A percentile compares a stretch with the other conserved stretches of the same genome.
Evolutionary conservation across 2,329 filamentous ascomycete species (phyloP).

Genomic region (Thermomyces lanuginosus): DNA sequence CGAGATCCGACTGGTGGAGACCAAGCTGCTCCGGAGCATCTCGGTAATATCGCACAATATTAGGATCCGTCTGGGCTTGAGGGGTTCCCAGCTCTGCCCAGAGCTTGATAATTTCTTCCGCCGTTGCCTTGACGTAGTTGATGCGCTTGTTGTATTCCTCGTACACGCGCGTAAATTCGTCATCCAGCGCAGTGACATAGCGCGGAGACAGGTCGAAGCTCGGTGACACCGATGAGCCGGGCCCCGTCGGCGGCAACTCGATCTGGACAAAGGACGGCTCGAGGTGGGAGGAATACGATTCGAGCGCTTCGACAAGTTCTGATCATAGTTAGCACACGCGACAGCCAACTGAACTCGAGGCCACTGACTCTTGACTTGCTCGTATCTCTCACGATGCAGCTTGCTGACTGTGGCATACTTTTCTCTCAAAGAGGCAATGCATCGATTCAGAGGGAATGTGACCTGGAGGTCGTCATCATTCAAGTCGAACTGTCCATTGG

Average conservation of each 20-base stretch:
- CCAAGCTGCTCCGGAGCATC: constrained; percentile 89
- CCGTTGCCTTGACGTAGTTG: constrained; percentile 53
- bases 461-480: constrained; percentile 55
- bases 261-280: constrained; percentile 78
- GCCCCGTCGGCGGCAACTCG: constrained; percentile 64
- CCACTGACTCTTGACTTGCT: constrained; percentile 77
- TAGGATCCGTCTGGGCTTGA: constrained; percentile 74
- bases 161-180: constrained; percentile 86
- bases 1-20: constrained; percentile 72
- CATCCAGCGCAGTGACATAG: constrained; percentile 74
- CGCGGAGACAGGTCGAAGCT: constrained; percentile 83
- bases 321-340: constrained; percentile 13
- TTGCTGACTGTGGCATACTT: constrained; percentile 67
- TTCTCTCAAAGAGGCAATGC: constrained; percentile 66
- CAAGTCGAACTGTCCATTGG: constrained; percentile 46
- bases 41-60: constrained; percentile 76
- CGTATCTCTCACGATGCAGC: constrained; percentile 77
- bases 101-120: constrained; percentile 76
- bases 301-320: constrained; percentile 86
- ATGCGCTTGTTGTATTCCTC: constrained; percentile 86
- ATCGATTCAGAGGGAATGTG: constrained; percentile 67
- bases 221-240: constrained; percentile 59
- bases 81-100: constrained; percentile 94
- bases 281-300: constrained; percentile 92
- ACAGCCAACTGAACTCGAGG: neutral